phyloP scores from a whole-genome alignment of 805 yeast genomes.

The Candida mattraensis region DNA sequence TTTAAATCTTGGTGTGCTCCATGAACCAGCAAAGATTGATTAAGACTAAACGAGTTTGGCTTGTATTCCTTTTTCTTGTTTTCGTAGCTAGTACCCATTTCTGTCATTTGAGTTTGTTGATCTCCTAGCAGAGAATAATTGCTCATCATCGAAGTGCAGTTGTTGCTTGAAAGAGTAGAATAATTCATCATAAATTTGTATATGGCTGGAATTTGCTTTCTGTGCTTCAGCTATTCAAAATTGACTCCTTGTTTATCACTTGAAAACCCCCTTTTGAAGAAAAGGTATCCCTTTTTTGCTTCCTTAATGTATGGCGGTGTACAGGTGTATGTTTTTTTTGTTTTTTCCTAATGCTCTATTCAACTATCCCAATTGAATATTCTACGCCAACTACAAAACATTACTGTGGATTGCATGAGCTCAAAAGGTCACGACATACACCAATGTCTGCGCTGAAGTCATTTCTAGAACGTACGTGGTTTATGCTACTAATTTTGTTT shows the following conservation, averaged over 20 bases:
- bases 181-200: constrained; percentile 3
- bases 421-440: neutral
- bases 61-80: neutral
- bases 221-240: no score
- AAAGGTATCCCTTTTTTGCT: constrained; percentile 5
- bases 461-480: constrained; percentile 26
- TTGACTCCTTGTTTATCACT: no score
- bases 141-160: constrained; percentile 4
- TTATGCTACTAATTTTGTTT: neutral
- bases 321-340: no score
- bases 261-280: no score
- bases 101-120: constrained; percentile 8
- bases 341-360: no score
- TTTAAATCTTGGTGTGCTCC: neutral
- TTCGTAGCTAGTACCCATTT: constrained; percentile 1
- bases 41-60: neutral
- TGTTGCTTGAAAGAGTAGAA: constrained; percentile 8
- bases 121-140: constrained; percentile 7
- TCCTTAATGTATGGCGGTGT: no score
- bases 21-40: constrained; percentile 4
- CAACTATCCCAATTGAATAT: no score
- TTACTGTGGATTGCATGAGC: no score
- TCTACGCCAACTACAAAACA: no score
- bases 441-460: constrained; percentile 26
- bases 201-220: neutral